These are phyloP conservation scores for Colletotrichum sp. DNA, from an alignment of 2,329 filamentous ascomycete genomes.

Conservation along the genomic window DNA sequence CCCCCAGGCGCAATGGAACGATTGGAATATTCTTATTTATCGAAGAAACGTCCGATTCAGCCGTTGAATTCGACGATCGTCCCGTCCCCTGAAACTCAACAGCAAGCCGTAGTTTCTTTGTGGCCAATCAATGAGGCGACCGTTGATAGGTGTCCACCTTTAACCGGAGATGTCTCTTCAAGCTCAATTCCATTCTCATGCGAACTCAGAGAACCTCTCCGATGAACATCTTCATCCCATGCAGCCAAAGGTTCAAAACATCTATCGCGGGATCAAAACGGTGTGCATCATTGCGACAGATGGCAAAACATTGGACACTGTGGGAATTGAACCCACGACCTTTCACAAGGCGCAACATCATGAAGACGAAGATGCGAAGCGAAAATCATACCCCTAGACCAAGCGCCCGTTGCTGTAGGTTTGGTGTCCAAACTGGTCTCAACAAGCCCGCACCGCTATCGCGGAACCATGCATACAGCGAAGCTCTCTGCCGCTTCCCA, in stretches of 20 bases:
- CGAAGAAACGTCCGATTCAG: background rate
- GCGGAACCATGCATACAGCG: background rate
- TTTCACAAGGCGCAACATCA: background rate
- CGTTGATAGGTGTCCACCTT: background rate
- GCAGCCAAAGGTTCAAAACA: accelerated
- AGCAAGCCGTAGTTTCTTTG: background rate
- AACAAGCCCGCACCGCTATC: accelerated
- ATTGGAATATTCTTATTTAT: background rate
- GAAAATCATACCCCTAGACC: slow-evolving; percentile 24
- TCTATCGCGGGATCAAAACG: background rate
- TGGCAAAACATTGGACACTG: slow-evolving; percentile 1
- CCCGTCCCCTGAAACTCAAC: background rate
- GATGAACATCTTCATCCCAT: accelerated
- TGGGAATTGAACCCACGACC: slow-evolving; percentile 22
- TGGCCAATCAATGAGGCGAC: background rate
- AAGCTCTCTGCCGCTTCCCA: accelerated
- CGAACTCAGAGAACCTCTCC: background rate
- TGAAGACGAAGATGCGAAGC: background rate
- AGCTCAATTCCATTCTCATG: background rate
- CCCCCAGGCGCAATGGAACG: background rate
- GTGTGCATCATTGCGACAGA: accelerated
- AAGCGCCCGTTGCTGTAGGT: background rate
- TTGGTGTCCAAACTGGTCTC: no score
- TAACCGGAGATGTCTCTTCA: background rate
- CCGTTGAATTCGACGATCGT: background rate